Conservation (phyloP, 1,139 yeast species). For the Candida sanyaensis region DNA sequence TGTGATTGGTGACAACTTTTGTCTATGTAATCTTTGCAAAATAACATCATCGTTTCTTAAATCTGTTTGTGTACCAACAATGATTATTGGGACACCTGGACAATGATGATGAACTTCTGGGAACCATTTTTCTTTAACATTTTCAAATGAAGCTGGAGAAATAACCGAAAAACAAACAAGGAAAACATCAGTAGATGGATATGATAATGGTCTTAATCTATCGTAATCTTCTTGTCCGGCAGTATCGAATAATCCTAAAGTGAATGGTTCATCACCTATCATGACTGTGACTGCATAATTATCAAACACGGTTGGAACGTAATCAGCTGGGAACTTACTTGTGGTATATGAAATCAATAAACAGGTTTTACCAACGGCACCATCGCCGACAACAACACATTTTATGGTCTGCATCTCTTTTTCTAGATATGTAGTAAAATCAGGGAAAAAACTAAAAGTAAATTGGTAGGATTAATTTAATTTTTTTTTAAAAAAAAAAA, state of each 20-base stretch:
- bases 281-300: conserved; percentile 87
- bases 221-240: conserved; percentile 97
- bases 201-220: conserved; percentile 84
- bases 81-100: conserved; percentile 82
- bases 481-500: not conserved
- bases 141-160: conserved; percentile 78
- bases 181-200: conserved; percentile 91
- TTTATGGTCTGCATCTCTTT: conserved; percentile 76
- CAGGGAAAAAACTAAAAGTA: no score
- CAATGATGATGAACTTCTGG: conserved; percentile 90
- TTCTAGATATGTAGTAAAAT: not conserved
- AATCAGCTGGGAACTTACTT: conserved; percentile 92
- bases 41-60: conserved; percentile 91
- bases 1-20: conserved; percentile 83
- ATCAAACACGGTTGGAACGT: conserved; percentile 92
- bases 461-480: no score
- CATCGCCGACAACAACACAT: conserved; percentile 97
- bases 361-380: conserved; percentile 96
- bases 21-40: conserved; percentile 85
- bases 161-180: conserved; percentile 85
- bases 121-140: conserved; percentile 76
- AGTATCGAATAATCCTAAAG: conserved; percentile 94
- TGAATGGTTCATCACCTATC: conserved; percentile 79
- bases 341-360: conserved; percentile 88
- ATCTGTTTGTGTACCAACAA: conserved; percentile 96